These are phyloP conservation scores for Suhomyces prunicola DNA, from an alignment of 805 yeast species.

Conservation along the genomic window DNA sequence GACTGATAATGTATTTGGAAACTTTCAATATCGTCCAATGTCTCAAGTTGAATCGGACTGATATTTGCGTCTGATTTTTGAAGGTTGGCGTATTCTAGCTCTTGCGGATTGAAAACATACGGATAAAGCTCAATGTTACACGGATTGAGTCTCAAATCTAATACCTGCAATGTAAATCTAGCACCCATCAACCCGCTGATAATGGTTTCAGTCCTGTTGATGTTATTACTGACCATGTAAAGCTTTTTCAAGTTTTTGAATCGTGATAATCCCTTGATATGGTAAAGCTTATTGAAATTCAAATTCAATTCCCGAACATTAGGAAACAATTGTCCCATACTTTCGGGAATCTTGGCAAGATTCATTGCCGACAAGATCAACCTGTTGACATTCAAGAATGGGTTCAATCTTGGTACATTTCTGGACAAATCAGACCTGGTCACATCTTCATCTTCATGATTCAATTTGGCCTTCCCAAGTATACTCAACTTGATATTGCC, in stretches of 20 bases:
- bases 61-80: conserved; percentile 11
- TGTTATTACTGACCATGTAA: conserved; percentile 44
- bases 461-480: not conserved
- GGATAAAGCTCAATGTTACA: conserved; percentile 48
- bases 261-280: conserved; percentile 30
- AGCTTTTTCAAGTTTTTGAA: conserved; percentile 37
- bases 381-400: conserved; percentile 35
- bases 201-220: conserved; percentile 32
- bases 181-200: conserved; percentile 29
- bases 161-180: conserved; percentile 30
- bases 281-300: conserved; percentile 45
- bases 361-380: conserved; percentile 49
- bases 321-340: conserved; percentile 42
- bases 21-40: conserved; percentile 50
- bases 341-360: conserved; percentile 34
- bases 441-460: not conserved
- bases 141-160: conserved; percentile 52
- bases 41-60: conserved; percentile 44
- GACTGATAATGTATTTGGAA: conserved; percentile 47
- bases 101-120: conserved; percentile 49
- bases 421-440: not conserved
- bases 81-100: conserved; percentile 20
- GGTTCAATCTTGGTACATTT: conserved; percentile 1
- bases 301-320: conserved; percentile 46
- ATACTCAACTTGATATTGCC: conserved; percentile 28